Evolutionary conservation across 31 red algal genomes (phyloP), one percentile per base, ranked within the genome.

Genomic region (Endocladia muricata): DNA sequence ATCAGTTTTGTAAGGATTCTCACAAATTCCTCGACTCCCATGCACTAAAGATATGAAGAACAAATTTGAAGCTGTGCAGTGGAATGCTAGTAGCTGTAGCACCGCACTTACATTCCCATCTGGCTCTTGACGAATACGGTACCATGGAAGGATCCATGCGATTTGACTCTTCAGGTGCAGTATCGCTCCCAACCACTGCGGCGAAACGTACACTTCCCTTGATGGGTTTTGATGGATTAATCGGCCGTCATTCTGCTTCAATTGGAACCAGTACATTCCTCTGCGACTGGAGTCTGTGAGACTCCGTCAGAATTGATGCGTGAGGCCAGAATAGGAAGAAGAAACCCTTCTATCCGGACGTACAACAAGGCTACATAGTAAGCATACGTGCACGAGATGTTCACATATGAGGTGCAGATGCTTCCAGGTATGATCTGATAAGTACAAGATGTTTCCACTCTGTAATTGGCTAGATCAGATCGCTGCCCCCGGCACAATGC

Each of bases 101-200:
- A 37, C 65, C 65, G 13, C 15, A 36, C 13, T 11, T 28, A 23
- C 58, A 11, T 41, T 36, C 36, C 17, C 65, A 0, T 26, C 13
- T 13, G 36, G 13, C 11, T 36, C 36, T 13, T 36, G 8, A 69
- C 13, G 34, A 41, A 0, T 41, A 69, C n/a, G n/a, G 9, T 11
- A 26, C 55, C 2, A 41, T 35, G 67, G 41, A 62, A 13, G 70
- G 82, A 68, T 85, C 82, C 68, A 85, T 85, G 17, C 22, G 75
- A 17, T 70, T 36, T 2, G 71, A 76, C 21, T 41, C 55, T 25
- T 57, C 17, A 1, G 76, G n/a, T 6, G 25, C 35, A 52, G 43
- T 76, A 76, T 6, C 82, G 61, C 67, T 37, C 40, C 82, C 82
- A 76, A 28, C 76, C 70, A 55, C 69, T 26, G 28, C 75, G 7